Evolutionary conservation across 352 stramenopile species (phyloP), one percentile per base, ranked within the genome.

Genomic region (Phytophthora rubi): DNA sequence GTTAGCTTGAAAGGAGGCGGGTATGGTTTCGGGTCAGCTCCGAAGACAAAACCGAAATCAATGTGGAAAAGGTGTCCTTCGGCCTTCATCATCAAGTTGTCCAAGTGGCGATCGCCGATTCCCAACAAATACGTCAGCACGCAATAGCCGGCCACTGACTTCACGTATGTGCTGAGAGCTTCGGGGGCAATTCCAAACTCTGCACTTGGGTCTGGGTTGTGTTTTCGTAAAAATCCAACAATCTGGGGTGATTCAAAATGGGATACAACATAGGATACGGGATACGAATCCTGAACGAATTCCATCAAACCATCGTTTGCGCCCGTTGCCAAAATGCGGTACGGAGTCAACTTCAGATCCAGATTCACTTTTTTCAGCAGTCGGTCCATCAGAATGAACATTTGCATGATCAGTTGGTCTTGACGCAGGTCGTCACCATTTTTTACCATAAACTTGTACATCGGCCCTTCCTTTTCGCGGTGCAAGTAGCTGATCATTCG

Each of bases 321-420:
- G 16, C 88, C 89, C 0, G 90, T 97, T 1, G 91, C 89, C 9
- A 97, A 78, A 56, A 97, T 94, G 8, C 89, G 83, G 75, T 99
- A 99, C 18, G 98, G 97, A 2, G 92, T 99, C 37, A 99, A 82
- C 70, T 98, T 91, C 16, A 99, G 82, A 72, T 99, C 97, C 49
- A 99, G 70, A 60, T 99, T 99, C 18, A 99, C 97, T 45, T 98
- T 95, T 81, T 99, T 99, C 39, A 99, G 82, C 33, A 99, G 77
- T 6, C 96, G 88, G 75, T 99, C 98, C 97, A 99, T 99, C 30
- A 99, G 82, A 57, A 98, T 97, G 62, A 99, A 99, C 93, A 99
- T 98, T 85, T 99, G 98, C 75, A 99, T 99, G 57, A 99, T 98
- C 56, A 99, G 85, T 80, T 99, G 98, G 82, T 99, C 98, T 83